phyloP scores from a whole-genome alignment of 257 asterid species.

The Verbascum thapsus region DNA sequence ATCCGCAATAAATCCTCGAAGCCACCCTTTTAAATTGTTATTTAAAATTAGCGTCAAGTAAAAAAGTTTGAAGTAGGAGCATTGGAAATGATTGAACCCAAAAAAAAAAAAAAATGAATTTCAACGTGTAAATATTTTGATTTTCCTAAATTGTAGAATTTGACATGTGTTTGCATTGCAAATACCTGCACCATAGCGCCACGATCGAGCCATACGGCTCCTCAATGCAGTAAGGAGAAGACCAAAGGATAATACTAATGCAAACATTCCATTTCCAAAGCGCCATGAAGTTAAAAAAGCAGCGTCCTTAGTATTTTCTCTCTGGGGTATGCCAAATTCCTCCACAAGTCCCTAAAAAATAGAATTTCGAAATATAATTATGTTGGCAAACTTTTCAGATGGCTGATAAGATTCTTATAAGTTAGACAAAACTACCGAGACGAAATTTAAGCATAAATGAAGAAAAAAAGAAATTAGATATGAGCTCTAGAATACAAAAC shows the following conservation, averaged over 20 bases:
- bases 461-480: not conserved
- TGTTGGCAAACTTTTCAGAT: not conserved
- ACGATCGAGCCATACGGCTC: conserved; percentile 91
- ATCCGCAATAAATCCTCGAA: conserved; percentile 90
- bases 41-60: not conserved
- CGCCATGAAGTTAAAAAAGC: conserved; percentile 82
- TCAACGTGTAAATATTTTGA: not conserved
- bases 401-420: conserved; percentile 20
- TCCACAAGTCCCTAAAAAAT: conserved; percentile 81
- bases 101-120: not conserved
- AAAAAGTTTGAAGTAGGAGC: not conserved
- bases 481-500: not conserved
- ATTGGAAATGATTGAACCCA: conserved; percentile 4
- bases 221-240: conserved; percentile 81
- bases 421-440: not conserved
- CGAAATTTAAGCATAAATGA: not conserved
- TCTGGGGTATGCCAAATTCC: conserved; percentile 81
- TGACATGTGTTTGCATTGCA: conserved; percentile 5
- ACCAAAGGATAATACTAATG: conserved; percentile 85
- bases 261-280: conserved; percentile 97
- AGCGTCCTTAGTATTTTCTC: conserved; percentile 59
- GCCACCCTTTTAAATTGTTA: conserved; percentile 56
- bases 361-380: conserved; percentile 16
- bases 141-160: no score
- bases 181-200: conserved; percentile 99